A percentile compares a stretch with the other conserved stretches of the same genome.
Conservation (phyloP, 129 eudicot species). For the Heracleum sosnowskyi region DNA sequence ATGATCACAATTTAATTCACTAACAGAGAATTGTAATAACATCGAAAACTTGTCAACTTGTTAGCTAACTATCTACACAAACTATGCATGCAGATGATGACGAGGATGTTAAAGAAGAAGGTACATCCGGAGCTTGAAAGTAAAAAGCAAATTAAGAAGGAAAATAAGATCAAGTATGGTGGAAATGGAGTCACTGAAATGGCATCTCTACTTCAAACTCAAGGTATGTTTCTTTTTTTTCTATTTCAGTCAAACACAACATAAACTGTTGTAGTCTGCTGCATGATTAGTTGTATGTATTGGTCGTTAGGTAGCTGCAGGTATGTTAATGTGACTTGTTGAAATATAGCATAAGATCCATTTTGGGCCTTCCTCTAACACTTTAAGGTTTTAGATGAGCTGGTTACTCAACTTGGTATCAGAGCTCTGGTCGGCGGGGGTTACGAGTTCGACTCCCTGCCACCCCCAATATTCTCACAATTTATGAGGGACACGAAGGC, state of each 20-base stretch:
- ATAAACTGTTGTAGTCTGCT: not conserved
- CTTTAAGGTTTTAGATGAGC: too few relatives aligned
- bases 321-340: not conserved
- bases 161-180: not conserved
- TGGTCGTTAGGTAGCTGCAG: not conserved
- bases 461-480: too few relatives aligned
- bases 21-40: not conserved
- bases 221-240: not conserved
- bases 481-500: too few relatives aligned
- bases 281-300: not conserved
- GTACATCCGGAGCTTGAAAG: conserved; percentile 57
- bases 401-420: too few relatives aligned
- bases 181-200: not conserved
- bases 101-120: conserved; percentile 63
- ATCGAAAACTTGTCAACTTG: not conserved
- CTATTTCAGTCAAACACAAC: not conserved
- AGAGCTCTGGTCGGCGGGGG: too few relatives aligned
- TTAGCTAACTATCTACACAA: not conserved
- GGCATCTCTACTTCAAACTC: conserved; percentile 2
- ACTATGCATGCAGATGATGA: conserved; percentile 41
- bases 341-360: too few relatives aligned
- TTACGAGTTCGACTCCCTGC: too few relatives aligned
- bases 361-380: too few relatives aligned
- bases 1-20: not conserved
- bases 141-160: conserved; percentile 11